Evolutionary conservation across 2,329 filamentous ascomycete species (phyloP), one percentile per base, ranked within the genome.

Genomic region (Colletotrichum cuscutae): DNA sequence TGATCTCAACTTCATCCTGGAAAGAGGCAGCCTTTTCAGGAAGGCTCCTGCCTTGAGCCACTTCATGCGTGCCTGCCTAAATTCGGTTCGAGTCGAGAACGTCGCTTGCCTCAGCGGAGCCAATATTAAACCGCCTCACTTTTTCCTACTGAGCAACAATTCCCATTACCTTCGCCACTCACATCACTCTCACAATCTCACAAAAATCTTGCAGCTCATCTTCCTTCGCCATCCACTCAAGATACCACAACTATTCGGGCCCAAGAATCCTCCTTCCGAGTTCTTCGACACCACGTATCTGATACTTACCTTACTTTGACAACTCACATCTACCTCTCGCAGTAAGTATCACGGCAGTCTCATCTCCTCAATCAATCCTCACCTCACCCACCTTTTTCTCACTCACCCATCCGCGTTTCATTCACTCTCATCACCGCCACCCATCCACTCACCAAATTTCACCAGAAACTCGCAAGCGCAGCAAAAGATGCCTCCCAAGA

Each of bases 401-500:
- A 35, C 3, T 35, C 11, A 35, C 11, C 4, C 32, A 35, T 2
- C 11, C 32, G 1, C 3, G 0, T 35, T 35, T 35, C 37, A 19
- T 1, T 19, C 37, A 19, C 15, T 1, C 28, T 28, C 8, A 6
- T 19, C 19, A 6, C 46, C 2, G 42, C 19, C 2, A 28, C 65
- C 32, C n/a, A 13, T 24, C 1, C 12, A 12, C 46, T 62, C 4
- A 53, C 42, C 4, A 22, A 0, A 19, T 4, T 4, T 12, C 7
- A 24, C n/a, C 4, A 37, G 13, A n/a, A 9, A 9, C 42, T 7
- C 42, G 7, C 7, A 22, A 8, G 22, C 22, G 6, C 54, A 65
- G 7, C 5, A 8, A 5, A 35, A 11, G 0, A 73, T 73, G 71
- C 54, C 71, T 65, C 66, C 71, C 35, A 73, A 73, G 54, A 28